phyloP scores from a whole-genome alignment of 768 basidiomycete genomes.

The Xerocomellus amylosporus region DNA sequence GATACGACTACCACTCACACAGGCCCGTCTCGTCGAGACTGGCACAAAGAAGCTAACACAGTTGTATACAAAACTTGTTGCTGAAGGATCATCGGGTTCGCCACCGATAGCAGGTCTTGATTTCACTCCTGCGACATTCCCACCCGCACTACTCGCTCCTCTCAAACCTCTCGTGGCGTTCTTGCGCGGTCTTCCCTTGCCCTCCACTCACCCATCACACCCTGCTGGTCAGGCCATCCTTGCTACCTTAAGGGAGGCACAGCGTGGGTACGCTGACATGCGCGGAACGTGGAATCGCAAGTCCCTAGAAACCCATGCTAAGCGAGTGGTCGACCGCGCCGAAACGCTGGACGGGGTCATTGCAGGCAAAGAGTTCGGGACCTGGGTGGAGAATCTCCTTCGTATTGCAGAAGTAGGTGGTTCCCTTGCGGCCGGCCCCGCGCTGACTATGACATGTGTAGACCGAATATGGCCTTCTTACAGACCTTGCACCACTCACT shows the following conservation, averaged over 20 bases:
- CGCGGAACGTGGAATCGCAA: constrained; percentile 75
- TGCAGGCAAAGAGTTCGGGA: constrained; percentile 68
- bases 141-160: constrained; percentile 47
- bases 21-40: constrained; percentile 77
- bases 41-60: constrained; percentile 81
- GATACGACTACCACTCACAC: neutral
- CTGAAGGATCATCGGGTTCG: constrained; percentile 78
- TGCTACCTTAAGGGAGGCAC: constrained; percentile 68
- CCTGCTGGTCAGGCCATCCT: constrained; percentile 67
- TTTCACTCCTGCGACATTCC: constrained; percentile 53
- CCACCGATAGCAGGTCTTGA: constrained; percentile 60
- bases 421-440: neutral
- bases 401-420: constrained; percentile 60
- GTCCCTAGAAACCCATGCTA: constrained; percentile 69
- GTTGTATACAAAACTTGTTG: constrained; percentile 83
- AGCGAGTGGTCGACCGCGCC: constrained; percentile 65
- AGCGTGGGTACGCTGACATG: constrained; percentile 84
- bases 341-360: constrained; percentile 64
- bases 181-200: constrained; percentile 69
- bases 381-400: constrained; percentile 65
- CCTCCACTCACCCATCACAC: constrained; percentile 80
- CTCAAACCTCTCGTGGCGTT: constrained; percentile 66
- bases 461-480: constrained; percentile 67
- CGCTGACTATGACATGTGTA: constrained; percentile 22
- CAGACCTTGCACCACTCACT: constrained; percentile 61